phyloP scores from a whole-genome alignment of 306 rosid genomes.

The Benincasa hispida region DNA sequence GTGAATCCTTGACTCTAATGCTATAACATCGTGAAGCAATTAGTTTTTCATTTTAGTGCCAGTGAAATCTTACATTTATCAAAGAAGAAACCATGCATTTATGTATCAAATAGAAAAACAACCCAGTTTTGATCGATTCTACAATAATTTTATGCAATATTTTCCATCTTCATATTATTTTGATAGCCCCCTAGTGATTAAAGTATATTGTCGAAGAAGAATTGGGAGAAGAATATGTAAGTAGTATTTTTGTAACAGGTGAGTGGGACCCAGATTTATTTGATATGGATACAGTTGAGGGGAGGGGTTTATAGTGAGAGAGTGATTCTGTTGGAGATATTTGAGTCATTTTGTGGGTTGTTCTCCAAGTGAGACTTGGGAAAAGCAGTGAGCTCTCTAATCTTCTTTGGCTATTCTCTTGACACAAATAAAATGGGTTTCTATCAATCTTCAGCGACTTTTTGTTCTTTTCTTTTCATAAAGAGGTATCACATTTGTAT shows the following conservation, averaged over 20 bases:
- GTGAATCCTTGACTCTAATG: background rate
- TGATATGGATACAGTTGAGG: background rate
- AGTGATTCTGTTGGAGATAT: background rate
- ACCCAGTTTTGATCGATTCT: background rate
- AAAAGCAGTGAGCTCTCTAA: background rate
- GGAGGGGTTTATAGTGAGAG: background rate
- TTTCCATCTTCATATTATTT: background rate
- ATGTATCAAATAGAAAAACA: background rate
- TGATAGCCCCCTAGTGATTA: background rate
- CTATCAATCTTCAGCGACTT: background rate
- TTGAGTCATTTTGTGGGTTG: background rate
- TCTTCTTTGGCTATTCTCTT: background rate
- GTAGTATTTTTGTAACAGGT: background rate
- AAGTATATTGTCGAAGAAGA: background rate
- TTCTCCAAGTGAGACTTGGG: background rate
- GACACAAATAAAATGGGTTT: background rate
- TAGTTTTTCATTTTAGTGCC: background rate
- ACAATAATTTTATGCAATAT: background rate
- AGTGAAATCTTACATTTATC: background rate
- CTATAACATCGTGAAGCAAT: background rate
- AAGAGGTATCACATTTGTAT: background rate
- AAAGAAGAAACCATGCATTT: background rate
- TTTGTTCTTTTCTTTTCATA: background rate
- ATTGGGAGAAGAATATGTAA: background rate
- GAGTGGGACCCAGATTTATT: background rate